Base-by-base conservation (phyloP, 73 alveolate species). In the Paraurostyla sp. region DNA sequence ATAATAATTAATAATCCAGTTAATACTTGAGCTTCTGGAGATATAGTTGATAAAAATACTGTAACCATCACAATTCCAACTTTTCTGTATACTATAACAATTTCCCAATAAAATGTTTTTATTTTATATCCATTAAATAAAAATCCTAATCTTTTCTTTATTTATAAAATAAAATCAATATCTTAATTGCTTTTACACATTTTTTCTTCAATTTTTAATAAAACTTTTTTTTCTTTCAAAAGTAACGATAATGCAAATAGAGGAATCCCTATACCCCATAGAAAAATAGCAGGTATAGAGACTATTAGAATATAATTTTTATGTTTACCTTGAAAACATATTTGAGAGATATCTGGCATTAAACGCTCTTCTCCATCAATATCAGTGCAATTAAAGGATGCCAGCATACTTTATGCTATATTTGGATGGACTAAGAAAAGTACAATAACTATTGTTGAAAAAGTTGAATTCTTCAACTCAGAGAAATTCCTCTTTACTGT, bases 211-310 rank as follows among this genome's bases (percentile, higher is more conserved):
- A 1, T 27, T 20, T 60, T 46, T 20, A 48, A 7, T 3, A 75
- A 46, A 16, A 56, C 23, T 40, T 56, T 25, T 33, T 35, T 78
- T 20, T 78, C 56, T 11, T 25, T 54, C 27, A 4, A 9, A 0
- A 78, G 80, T n/a, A 78, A 43, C 2, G n/a, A 0, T 13, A 56
- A 42, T 1, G 76, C 49, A 35, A 80, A 51, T 23, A 65, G 40
- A 35, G 93, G 93, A 16, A 87, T 25, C 0, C 91, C 93, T 0
- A 87, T 18, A 33, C 49, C 50, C 90, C 93, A 87, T 11, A 87
- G 42, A 13, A 78, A 13, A 18, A 78, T 54, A 16, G 56, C 27
- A 13, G 93, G 93, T 32, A 75, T 20, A 23, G 91, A 82, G n/a
- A 78, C 82, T 0, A 23, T 32, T 0, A 56, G n/a, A 0, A 57